phyloP scores from a whole-genome alignment of 768 basidiomycete species.

The Lenzites betulinus region DNA sequence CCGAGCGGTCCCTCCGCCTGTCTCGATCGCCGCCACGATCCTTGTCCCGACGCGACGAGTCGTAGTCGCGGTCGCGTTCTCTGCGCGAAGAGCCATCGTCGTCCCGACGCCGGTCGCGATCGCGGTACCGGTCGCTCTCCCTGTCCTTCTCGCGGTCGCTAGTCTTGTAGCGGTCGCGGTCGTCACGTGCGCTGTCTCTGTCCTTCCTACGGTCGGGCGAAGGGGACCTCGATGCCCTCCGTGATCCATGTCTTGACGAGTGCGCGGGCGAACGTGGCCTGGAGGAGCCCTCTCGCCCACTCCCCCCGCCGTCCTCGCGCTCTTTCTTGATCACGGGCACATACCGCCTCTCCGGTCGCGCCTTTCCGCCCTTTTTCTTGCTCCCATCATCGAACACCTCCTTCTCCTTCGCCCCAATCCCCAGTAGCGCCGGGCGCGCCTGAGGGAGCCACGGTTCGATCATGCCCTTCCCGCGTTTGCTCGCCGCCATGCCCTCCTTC shows the following conservation, averaged over 20 bases:
- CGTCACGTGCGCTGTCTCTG: conserved; percentile 17
- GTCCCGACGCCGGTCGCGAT: conserved; percentile 13
- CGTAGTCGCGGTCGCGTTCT: conserved; percentile 15
- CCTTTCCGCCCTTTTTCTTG: conserved; percentile 44
- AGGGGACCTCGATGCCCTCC: conserved; percentile 55
- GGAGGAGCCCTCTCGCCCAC: conserved; percentile 30
- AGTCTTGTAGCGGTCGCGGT: conserved; percentile 32
- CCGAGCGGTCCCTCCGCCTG: not conserved
- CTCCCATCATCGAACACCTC: conserved; percentile 72
- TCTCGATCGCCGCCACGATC: conserved; percentile 8
- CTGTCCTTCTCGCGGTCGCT: conserved; percentile 24
- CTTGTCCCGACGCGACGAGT: conserved; percentile 16
- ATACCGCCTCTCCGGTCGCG: conserved; percentile 72
- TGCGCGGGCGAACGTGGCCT: conserved; percentile 43
- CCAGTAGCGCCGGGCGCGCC: conserved; percentile 82
- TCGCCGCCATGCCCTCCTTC: conserved; percentile 79
- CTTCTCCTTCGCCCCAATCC: conserved; percentile 91
- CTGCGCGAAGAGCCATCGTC: conserved; percentile 10
- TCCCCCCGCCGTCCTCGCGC: conserved; percentile 28
- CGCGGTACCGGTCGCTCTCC: conserved; percentile 1
- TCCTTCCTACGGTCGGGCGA: conserved; percentile 29
- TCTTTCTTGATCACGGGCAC: conserved; percentile 81
- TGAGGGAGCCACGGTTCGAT: conserved; percentile 82
- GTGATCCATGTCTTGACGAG: conserved; percentile 42
- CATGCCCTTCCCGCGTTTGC: conserved; percentile 56